Conservation (phyloP, 257 asterid genomes). For the Jaltomata sinuosa region DNA sequence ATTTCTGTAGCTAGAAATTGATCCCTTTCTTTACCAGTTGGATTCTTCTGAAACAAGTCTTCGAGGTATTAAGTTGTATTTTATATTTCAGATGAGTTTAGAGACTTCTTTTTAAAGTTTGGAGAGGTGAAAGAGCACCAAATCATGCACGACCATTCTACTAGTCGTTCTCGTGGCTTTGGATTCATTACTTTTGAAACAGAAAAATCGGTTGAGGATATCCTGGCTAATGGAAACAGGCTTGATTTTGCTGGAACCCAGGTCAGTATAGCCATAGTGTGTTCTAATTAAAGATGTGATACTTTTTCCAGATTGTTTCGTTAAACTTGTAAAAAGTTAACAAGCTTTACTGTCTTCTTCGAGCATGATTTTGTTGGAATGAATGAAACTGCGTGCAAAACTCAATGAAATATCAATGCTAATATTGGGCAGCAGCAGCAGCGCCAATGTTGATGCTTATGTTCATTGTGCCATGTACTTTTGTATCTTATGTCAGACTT, state of each 20-base stretch:
- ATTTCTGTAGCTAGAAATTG: neutral
- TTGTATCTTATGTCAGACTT: neutral
- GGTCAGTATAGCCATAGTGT: conserved; percentile 16
- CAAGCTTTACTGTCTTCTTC: neutral
- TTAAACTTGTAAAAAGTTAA: neutral
- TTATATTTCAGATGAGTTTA: conserved; percentile 38
- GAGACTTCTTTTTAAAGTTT: conserved; percentile 38
- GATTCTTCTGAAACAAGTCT: neutral
- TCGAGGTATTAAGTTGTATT: conserved; percentile 4
- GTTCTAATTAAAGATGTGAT: neutral
- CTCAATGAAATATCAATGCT: neutral
- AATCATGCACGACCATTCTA: conserved; percentile 52
- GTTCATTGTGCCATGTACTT: neutral
- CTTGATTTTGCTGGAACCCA: conserved; percentile 49
- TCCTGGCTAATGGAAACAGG: conserved; percentile 44
- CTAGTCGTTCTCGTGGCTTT: conserved; percentile 54
- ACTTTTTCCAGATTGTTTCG: neutral
- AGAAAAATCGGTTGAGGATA: conserved; percentile 44
- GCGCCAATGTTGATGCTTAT: neutral
- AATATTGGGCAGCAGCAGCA: neutral
- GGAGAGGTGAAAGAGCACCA: conserved; percentile 55
- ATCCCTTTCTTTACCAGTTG: neutral
- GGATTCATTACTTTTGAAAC: conserved; percentile 49
- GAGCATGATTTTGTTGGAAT: neutral
- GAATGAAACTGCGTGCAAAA: neutral